These are phyloP conservation scores for Nothophytophthora sp. DNA, from an alignment of 352 stramenopile genomes.

Conservation along the genomic window DNA sequence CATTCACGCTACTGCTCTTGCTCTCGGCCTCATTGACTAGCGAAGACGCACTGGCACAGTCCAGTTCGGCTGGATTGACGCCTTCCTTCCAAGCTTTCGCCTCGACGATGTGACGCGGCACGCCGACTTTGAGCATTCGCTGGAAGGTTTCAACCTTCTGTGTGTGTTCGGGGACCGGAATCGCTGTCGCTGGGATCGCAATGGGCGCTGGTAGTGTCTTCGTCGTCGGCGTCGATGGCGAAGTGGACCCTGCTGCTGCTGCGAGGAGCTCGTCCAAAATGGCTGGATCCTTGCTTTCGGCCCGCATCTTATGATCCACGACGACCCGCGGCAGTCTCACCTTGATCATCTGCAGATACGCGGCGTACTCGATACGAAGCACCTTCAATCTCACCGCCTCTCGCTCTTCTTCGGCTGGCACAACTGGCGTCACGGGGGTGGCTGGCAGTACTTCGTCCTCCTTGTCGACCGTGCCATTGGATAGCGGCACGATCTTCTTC, in stretches of 20 bases:
- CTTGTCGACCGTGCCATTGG: slow-evolving; percentile 3
- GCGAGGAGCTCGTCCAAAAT: slow-evolving; percentile 58
- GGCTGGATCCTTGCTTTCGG: slow-evolving; percentile 52
- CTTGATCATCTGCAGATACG: slow-evolving; percentile 85
- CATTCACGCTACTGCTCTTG: slow-evolving; percentile 29
- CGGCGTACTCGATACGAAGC: slow-evolving; percentile 26
- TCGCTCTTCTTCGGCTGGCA: slow-evolving; percentile 9
- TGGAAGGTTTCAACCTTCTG: slow-evolving; percentile 61
- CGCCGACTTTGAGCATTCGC: slow-evolving; percentile 70
- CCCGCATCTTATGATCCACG: slow-evolving; percentile 75
- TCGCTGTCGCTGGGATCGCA: slow-evolving; percentile 24
- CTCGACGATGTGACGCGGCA: slow-evolving; percentile 59
- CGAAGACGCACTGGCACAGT: slow-evolving; percentile 4
- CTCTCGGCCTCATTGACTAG: slow-evolving; percentile 13
- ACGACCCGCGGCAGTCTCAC: slow-evolving; percentile 65
- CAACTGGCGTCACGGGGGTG: not conserved
- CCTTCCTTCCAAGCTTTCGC: slow-evolving; percentile 60
- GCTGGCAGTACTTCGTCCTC: slow-evolving; percentile 8
- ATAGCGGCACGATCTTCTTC: too few relatives aligned
- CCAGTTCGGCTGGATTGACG: slow-evolving; percentile 48
- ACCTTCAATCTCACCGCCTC: slow-evolving; percentile 10
- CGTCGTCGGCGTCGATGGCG: slow-evolving; percentile 22
- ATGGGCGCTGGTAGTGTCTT: slow-evolving; percentile 36
- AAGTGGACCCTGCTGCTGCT: too few relatives aligned
- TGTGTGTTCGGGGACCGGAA: slow-evolving; percentile 28